Percentiles rank a stretch among this genome's conserved stretches.
Evolutionary conservation across 805 yeast species (phyloP).

Genomic region (Kodamaea jinghongensis): DNA sequence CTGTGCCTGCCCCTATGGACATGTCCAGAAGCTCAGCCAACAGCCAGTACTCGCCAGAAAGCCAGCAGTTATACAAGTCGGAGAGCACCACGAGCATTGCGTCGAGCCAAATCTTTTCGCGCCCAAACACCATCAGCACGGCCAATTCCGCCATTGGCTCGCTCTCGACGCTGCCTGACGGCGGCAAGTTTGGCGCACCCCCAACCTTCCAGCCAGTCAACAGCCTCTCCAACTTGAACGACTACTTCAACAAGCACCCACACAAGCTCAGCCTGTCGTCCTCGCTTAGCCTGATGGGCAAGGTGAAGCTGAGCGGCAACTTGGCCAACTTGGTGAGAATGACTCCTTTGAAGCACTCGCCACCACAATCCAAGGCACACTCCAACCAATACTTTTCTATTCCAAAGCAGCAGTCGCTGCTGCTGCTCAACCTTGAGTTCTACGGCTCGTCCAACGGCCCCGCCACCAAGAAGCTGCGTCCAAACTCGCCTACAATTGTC

Average conservation of each 20-base stretch:
- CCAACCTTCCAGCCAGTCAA: constrained; percentile 8
- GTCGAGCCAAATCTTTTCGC: constrained; percentile 26
- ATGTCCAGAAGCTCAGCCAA: background rate
- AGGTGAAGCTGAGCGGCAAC: constrained; percentile 22
- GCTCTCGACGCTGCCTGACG: constrained; percentile 32
- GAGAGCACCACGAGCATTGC: constrained; percentile 26
- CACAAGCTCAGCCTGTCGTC: constrained; percentile 16
- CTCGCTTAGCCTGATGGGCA: constrained; percentile 20
- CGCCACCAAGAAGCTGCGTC: constrained; percentile 42
- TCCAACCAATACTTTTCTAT: constrained; percentile 15
- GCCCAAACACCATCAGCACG: constrained; percentile 21
- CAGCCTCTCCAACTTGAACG: constrained; percentile 32
- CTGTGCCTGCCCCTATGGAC: constrained; percentile 1
- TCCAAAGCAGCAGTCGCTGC: constrained; percentile 29
- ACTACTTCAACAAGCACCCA: constrained; percentile 28
- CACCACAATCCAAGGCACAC: constrained; percentile 5
- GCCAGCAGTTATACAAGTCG: constrained; percentile 17
- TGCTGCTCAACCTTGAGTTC: constrained; percentile 38
- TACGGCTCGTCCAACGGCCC: constrained; percentile 13
- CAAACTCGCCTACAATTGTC: constrained; percentile 40
- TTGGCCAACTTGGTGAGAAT: constrained; percentile 32
- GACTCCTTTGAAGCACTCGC: constrained; percentile 41
- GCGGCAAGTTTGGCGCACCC: constrained; percentile 8
- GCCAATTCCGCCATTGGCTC: constrained; percentile 25
- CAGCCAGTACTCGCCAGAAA: background rate